Percentiles rank a stretch among this genome's conserved stretches.
Conservation (phyloP, 257 asterid species). For the Rauvolfia tetraphylla region DNA sequence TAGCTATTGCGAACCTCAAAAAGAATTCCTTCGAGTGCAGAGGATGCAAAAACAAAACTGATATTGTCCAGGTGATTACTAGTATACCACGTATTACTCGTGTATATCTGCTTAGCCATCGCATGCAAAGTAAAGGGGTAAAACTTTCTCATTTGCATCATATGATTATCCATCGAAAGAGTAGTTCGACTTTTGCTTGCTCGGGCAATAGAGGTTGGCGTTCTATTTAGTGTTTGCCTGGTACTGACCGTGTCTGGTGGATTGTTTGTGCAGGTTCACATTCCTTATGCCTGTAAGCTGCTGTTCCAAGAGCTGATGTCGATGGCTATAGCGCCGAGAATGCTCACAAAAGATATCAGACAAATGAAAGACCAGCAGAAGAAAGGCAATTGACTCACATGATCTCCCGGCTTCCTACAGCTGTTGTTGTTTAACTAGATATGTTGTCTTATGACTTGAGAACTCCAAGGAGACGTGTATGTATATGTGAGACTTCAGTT, state of each 20-base stretch:
- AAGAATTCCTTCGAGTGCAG: slow-evolving; percentile 94
- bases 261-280: slow-evolving; percentile 55
- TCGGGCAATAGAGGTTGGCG: no score
- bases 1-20: slow-evolving; percentile 88
- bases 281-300: slow-evolving; percentile 92
- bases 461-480: neutral
- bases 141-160: neutral
- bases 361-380: slow-evolving; percentile 53
- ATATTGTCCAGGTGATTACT: slow-evolving; percentile 75
- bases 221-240: neutral
- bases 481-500: neutral
- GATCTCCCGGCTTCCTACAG: neutral
- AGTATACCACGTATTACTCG: no score
- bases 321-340: slow-evolving; percentile 97
- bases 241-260: neutral
- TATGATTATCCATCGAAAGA: neutral
- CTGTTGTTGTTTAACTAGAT: neutral
- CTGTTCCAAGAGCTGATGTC: slow-evolving; percentile 96
- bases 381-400: slow-evolving; percentile 34
- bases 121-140: neutral
- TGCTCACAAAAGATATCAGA: slow-evolving; percentile 86
- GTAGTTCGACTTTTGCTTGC: neutral
- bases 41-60: slow-evolving; percentile 92
- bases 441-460: neutral
- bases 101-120: no score